A percentile compares a stretch with the other conserved stretches of the same genome.
phyloP scores from a whole-genome alignment of 768 basidiomycete species.

The Trametes meyenii region DNA sequence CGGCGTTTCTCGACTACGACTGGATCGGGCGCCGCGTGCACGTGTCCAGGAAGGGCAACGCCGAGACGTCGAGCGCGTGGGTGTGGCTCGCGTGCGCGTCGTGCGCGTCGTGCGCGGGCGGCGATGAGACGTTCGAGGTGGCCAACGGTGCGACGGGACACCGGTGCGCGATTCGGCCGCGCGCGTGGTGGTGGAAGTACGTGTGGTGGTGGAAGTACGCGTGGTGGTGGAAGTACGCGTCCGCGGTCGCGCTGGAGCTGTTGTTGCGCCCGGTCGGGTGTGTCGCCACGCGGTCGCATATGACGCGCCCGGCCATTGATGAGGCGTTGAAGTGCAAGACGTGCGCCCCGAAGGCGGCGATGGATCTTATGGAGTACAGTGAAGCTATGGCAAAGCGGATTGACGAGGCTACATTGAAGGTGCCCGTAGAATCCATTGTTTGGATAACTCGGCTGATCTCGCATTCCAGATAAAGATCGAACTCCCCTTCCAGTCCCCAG shows the following conservation, averaged over 20 bases:
- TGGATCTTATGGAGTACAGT: background rate
- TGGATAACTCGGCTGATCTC: background rate
- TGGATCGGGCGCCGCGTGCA: background rate
- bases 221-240: too few species aligned
- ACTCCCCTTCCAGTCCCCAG: background rate
- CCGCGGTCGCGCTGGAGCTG: background rate
- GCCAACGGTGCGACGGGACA: background rate
- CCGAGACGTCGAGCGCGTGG: background rate
- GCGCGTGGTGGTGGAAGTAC: slow-evolving; percentile 8
- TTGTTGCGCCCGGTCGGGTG: background rate
- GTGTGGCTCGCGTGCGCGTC: slow-evolving; percentile 1
- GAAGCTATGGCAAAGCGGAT: slow-evolving; percentile 1
- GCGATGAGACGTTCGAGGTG: background rate
- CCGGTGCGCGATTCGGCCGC: background rate
- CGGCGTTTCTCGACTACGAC: background rate
- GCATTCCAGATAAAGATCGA: background rate
- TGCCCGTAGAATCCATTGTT: background rate
- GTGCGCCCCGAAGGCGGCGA: background rate
- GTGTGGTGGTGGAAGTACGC: too few species aligned
- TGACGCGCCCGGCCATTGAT: background rate
- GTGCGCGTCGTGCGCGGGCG: background rate
- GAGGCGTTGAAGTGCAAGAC: background rate
- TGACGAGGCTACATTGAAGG: background rate
- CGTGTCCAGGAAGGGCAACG: slow-evolving; percentile 10
- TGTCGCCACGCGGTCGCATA: background rate